Evolutionary conservation across 441 rosid species (phyloP).

Genomic region (Mallotus japonicus): DNA sequence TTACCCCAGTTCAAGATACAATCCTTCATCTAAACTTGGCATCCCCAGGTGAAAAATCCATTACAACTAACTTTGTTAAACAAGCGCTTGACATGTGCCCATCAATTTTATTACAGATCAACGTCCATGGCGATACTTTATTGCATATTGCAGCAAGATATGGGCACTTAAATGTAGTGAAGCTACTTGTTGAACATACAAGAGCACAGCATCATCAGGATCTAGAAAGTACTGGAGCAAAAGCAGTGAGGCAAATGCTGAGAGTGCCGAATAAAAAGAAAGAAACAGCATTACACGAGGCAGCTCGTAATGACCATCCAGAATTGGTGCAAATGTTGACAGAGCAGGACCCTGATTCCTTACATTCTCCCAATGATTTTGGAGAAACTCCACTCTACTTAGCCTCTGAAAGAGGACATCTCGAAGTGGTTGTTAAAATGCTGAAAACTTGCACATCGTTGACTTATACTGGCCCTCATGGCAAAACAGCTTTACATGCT

Average conservation of each 20-base stretch:
- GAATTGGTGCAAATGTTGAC: conserved; percentile 1
- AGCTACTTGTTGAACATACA: background rate
- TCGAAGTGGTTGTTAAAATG: background rate
- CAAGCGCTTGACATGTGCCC: background rate
- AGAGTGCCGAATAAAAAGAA: background rate
- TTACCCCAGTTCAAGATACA: background rate
- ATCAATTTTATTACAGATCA: background rate
- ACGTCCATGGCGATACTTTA: background rate
- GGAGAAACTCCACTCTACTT: conserved; percentile 18
- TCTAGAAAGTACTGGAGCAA: background rate
- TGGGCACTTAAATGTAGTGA: background rate
- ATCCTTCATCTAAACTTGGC: background rate
- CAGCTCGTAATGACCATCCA: background rate
- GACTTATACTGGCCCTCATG: background rate
- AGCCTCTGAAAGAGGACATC: background rate
- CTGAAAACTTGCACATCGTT: background rate
- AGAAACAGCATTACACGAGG: conserved; percentile 13
- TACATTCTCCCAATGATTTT: background rate
- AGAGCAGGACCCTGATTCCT: background rate
- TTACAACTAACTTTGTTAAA: background rate
- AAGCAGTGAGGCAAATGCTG: background rate
- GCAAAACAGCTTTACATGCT: background rate
- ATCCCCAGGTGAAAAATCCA: background rate
- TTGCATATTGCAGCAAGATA: background rate
- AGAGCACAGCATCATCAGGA: no score